Base-by-base conservation (phyloP, 164 flowering plant genomes). In the Euptelea pleiosperma region DNA sequence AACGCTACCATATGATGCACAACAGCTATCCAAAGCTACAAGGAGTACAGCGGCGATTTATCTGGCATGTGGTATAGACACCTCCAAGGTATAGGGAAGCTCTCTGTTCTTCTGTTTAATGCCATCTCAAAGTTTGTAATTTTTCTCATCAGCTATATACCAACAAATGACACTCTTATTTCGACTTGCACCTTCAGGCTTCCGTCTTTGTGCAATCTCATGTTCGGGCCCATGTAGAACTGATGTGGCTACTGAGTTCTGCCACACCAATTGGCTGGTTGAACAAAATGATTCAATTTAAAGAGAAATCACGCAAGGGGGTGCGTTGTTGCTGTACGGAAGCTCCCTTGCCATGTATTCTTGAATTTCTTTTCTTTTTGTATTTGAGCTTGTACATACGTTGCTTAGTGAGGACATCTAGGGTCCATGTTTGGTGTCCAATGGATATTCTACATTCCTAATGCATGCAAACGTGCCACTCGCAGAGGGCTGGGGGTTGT, bases 181-280 rank as follows among this genome's bases (percentile, higher is more conserved):
- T 44, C 16, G 28, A 26, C 37, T 39, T 73, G 33, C 51, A 24
- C 28, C 24, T 63, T 64, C 82, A 90, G 97, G 95, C 95, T 56
- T 86, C 95, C 59, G 87, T 93, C 16, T 93, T 93, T 80, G 96
- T 93, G 61, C 99, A 90, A 66, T 93, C 99, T 69, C 96, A 93
- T 80, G 96, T 93, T 41, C 87, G 77, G 59, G 99, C 99, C 41
- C 97, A 93, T 81, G 89, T 69, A 57, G 97, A 86, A 57, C 68
- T 93, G 58, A 88, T 93, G 96, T 93, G 96, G 97, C 62, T 90
- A 43, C 77, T 93, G 60, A 88, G 96, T 76, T 74, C 92, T 63
- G 77, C 82, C 9, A 83, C 97, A 18, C 93, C 97, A 39, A 74
- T 93, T 75, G 97, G 97, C 64, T 82, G 97, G 94, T 81, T 93